Conservation (phyloP, 2,329 filamentous ascomycete genomes). For the Trichophyton schoenleinii region DNA sequence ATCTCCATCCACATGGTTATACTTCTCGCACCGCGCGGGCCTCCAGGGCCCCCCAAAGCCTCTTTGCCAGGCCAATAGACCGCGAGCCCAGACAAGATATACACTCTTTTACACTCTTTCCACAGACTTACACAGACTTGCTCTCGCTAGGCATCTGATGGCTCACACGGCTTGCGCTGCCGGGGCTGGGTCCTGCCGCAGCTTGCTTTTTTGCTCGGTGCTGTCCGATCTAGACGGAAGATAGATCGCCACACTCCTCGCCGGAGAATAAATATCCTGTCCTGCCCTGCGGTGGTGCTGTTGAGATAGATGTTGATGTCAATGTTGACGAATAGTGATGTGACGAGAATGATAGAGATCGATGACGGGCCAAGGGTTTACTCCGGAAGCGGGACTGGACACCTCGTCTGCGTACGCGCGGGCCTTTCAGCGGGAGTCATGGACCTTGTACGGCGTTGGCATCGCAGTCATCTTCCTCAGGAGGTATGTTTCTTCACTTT, state of each 20-base stretch:
- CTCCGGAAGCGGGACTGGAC: neutral
- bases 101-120: no score
- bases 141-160: no score
- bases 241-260: neutral
- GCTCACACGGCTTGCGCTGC: no score
- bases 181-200: no score
- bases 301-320: no score
- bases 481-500: slow-evolving; percentile 31
- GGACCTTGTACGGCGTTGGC: slow-evolving; percentile 30
- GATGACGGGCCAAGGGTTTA: neutral
- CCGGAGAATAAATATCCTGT: neutral
- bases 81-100: no score
- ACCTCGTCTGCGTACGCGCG: neutral
- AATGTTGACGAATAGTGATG: neutral
- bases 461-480: slow-evolving; percentile 26
- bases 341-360: neutral
- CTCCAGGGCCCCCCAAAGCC: no score
- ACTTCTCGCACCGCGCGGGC: no score
- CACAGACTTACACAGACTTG: no score
- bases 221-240: neutral
- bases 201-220: no score
- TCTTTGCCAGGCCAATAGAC: no score
- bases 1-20: no score
- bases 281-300: neutral
- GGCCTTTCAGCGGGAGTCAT: slow-evolving; percentile 18